phyloP scores from a whole-genome alignment of 805 yeast genomes.

The Ogataea polymorpha region DNA sequence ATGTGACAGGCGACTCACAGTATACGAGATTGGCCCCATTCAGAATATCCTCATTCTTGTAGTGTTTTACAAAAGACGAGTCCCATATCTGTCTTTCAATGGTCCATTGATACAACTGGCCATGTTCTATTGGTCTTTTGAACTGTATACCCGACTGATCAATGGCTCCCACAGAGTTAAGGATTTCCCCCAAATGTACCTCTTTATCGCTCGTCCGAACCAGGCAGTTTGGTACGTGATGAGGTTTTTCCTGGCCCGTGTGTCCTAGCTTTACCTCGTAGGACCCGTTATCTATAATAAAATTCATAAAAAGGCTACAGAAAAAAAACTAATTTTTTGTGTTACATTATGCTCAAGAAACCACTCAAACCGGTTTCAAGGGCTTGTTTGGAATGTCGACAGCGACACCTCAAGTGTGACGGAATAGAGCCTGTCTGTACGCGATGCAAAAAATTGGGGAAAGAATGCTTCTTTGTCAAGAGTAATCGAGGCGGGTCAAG shows the following conservation, averaged over 20 bases:
- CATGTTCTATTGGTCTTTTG: slow-evolving; percentile 83
- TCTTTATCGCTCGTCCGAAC: slow-evolving; percentile 73
- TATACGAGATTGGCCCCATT: slow-evolving; percentile 60
- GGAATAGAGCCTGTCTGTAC: slow-evolving; percentile 45
- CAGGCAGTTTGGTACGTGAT: slow-evolving; percentile 63
- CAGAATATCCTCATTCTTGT: slow-evolving; percentile 38
- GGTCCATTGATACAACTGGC: slow-evolving; percentile 90
- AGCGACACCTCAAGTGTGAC: slow-evolving; percentile 49
- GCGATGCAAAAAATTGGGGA: slow-evolving; percentile 36
- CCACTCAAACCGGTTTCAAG: slow-evolving; percentile 39
- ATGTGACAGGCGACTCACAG: slow-evolving; percentile 77
- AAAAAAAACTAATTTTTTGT: background rate
- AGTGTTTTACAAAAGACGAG: slow-evolving; percentile 49
- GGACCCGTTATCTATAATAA: slow-evolving; percentile 89
- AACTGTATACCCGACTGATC: slow-evolving; percentile 73
- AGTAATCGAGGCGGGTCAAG: slow-evolving; percentile 55
- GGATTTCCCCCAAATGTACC: slow-evolving; percentile 61
- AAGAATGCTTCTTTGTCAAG: slow-evolving; percentile 46
- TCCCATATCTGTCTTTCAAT: slow-evolving; percentile 90
- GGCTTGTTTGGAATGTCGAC: slow-evolving; percentile 52
- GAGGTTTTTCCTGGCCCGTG: slow-evolving; percentile 42
- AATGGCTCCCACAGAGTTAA: slow-evolving; percentile 39
- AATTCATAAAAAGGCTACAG: slow-evolving; percentile 16
- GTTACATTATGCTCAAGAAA: slow-evolving; percentile 4
- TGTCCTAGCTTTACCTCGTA: slow-evolving; percentile 71